These are phyloP conservation scores for Geranium incanum DNA, from an alignment of 441 rosid genomes.

Conservation along the genomic window DNA sequence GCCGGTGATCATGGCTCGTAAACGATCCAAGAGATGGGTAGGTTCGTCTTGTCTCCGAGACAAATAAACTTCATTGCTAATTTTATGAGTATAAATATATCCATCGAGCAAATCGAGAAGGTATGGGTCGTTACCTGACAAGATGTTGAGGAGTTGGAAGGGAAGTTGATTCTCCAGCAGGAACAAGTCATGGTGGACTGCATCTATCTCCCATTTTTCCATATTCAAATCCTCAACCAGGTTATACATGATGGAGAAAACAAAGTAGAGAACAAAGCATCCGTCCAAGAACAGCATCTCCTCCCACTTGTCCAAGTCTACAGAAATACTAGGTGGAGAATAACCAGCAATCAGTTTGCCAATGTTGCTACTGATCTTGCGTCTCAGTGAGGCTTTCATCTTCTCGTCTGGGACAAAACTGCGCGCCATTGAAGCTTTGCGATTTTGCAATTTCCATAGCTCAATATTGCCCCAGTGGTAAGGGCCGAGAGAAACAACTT, in stretches of 20 bases:
- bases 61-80: neutral
- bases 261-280: slow-evolving; percentile 11
- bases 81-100: neutral
- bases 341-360: neutral
- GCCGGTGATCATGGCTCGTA: neutral
- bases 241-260: neutral
- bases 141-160: slow-evolving; percentile 6
- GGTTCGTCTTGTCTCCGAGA: neutral
- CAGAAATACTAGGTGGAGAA: no score
- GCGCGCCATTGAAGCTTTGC: no score
- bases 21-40: slow-evolving; percentile 10
- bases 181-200: slow-evolving; percentile 12
- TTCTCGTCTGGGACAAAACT: neutral
- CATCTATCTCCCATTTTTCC: slow-evolving; percentile 4
- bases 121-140: neutral
- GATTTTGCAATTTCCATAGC: no score
- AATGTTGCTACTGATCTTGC: neutral
- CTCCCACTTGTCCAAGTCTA: no score
- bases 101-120: neutral
- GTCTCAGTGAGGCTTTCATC: no score
- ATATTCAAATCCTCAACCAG: neutral
- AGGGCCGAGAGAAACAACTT: no score
- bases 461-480: no score
- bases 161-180: neutral
- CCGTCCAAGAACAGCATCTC: slow-evolving; percentile 23